These are phyloP conservation scores for Penicillium goetzii DNA, from an alignment of 495 filamentous ascomycete species.

Conservation along the genomic window DNA sequence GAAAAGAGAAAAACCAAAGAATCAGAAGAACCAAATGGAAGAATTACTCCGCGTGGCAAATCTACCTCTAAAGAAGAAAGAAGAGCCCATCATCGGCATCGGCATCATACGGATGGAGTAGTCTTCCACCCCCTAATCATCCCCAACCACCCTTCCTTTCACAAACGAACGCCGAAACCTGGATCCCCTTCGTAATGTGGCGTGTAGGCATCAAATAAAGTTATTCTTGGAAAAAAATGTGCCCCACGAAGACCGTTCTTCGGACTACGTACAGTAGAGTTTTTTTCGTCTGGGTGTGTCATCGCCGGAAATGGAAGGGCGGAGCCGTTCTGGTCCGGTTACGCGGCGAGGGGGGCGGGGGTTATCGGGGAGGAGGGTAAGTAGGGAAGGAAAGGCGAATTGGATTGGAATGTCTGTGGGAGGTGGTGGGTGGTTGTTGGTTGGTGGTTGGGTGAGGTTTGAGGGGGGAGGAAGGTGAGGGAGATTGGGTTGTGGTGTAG, in stretches of 20 bases:
- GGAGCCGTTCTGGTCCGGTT: background rate
- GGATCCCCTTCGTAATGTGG: too few relatives aligned
- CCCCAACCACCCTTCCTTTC: too few relatives aligned
- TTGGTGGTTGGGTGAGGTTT: background rate
- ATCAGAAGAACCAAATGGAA: background rate
- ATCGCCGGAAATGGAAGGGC: slow-evolving; percentile 18
- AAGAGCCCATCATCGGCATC: background rate
- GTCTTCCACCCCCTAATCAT: background rate
- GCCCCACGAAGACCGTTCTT: background rate
- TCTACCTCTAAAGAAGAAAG: background rate
- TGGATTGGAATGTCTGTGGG: background rate
- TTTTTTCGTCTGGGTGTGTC: slow-evolving; percentile 9
- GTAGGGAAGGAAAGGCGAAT: background rate
- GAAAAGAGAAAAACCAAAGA: background rate
- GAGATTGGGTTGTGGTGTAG: background rate
- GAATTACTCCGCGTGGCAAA: slow-evolving; percentile 13
- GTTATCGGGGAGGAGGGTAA: background rate
- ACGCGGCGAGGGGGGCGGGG: background rate
- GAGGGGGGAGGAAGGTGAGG: background rate
- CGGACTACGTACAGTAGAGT: background rate
- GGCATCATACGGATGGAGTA: background rate
- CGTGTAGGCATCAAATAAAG: background rate
- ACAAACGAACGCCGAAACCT: too few relatives aligned
- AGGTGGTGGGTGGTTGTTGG: background rate
- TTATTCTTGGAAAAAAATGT: background rate